Evolutionary conservation across 2,329 filamentous ascomycete genomes (phyloP), one percentile per base, ranked within the genome.

Genomic region (Pseudopithomyces maydicus): DNA sequence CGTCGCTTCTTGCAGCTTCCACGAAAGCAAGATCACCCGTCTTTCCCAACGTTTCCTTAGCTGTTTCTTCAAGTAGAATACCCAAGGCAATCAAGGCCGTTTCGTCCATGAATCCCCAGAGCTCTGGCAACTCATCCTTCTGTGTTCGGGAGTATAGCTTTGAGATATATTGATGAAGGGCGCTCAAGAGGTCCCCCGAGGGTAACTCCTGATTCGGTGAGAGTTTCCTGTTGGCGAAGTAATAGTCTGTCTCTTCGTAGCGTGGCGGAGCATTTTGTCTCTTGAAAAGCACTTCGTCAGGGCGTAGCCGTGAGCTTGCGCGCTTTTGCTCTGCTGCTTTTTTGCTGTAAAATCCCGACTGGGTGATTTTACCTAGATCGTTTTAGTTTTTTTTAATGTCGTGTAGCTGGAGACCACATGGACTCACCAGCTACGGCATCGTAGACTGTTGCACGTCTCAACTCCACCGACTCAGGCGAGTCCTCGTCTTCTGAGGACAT

Each of bases 41-140:
- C 53, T 81, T 78, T 4, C 89, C 90, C 19, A 93, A 76, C 6
- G 81, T 73, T 45, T 87, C 84, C 39, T 81, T 80, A 15, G 84
- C 81, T 2, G 85, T 84, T 74, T 94, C 90, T 75, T 94, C 90
- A 41, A 93, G 77, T 55, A 94, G 74, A 47, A 94, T 86, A 1
- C 90, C 90, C 67, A 94, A 81, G 1, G 90, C 89, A 52, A 94
- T 77, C 56, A 94, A 79, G 3, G 90, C 90, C 14, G 89, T 91
- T 77, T 91, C 90, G 69, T 94, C 89, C 84, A 94, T 85, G 72
- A 86, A 90, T 61, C 82, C 77, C 63, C 80, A 83, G 51, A 81
- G 77, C 23, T 65, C 62, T 17, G 64, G 71, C n/a, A 45, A 54
- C 7, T 57, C 59, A 1, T 52, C 41, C 33, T 56, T 43, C 5